phyloP scores from a whole-genome alignment of 2,329 filamentous ascomycete genomes.

The Scedosporium dehoogii region DNA sequence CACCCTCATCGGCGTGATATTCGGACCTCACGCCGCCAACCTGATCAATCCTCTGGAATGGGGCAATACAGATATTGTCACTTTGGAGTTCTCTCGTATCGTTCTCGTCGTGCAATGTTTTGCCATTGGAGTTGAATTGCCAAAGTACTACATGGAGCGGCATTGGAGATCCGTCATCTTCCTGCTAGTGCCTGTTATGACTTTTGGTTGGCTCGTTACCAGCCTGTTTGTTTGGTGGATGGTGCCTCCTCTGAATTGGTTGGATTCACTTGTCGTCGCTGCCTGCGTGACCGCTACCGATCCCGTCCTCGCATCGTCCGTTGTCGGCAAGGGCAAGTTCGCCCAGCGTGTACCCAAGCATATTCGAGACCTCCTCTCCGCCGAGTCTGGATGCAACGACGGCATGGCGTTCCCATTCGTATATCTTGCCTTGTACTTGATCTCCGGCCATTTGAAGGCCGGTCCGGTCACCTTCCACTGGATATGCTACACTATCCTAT shows the following conservation, averaged over 20 bases:
- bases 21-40: constrained; percentile 74
- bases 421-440: constrained; percentile 83
- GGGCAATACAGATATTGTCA: constrained; percentile 79
- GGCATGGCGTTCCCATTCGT: constrained; percentile 99
- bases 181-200: constrained; percentile 92
- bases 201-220: constrained; percentile 85
- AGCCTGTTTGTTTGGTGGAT: constrained; percentile 95
- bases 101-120: constrained; percentile 90
- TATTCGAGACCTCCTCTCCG: constrained; percentile 86
- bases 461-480: constrained; percentile 69
- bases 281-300: constrained; percentile 97
- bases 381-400: constrained; percentile 97
- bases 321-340: constrained; percentile 98
- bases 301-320: constrained; percentile 91
- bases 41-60: constrained; percentile 67
- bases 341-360: constrained; percentile 96
- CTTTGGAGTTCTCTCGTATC: constrained; percentile 80
- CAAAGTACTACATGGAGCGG: constrained; percentile 92
- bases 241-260: constrained; percentile 68
- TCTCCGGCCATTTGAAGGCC: constrained; percentile 65
- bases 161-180: constrained; percentile 92
- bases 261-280: constrained; percentile 77
- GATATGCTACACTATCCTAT: constrained; percentile 81
- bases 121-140: constrained; percentile 81
- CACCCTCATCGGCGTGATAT: constrained; percentile 78